Evolutionary conservation across 768 basidiomycete species (phyloP), one percentile per base, ranked within the genome.

Genomic region (Pisolithus sp.): DNA sequence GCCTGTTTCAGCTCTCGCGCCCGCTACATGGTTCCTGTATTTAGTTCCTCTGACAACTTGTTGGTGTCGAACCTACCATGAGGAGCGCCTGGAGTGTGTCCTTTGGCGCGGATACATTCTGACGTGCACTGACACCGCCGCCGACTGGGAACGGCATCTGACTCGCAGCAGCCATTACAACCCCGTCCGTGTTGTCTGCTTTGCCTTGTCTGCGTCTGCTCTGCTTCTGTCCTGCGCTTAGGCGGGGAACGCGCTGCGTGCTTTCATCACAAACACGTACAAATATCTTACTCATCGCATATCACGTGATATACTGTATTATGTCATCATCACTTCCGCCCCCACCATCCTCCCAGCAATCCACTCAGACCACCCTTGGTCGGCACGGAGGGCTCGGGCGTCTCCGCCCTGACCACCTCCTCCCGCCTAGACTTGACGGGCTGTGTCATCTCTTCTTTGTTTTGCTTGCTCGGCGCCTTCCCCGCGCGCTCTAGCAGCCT

Each of bases 311-410:
- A 41, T 18, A 41, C 2, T 5, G 34, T 34, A 17, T 42, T 47
- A 54, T 34, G 52, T 53, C 28, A 24, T 31, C 20, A 46, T 49
- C 54, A 71, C 48, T 45, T 59, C 46, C 65, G 55, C 1, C 86
- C 86, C 89, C 89, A 91, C 89, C 89, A 92, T 4, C 87, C 89
- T 23, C 89, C 89, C 23, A 92, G 70, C 51, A 91, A 63, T 52
- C 78, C 76, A 50, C 82, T 75, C 48, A 91, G 69, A 3, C 87
- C 85, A 23, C 83, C 76, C 18, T 69, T 68, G 21, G 69, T 59
- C 10, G 76, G 69, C 4, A 68, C 68, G 6, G 67, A 61, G 3
- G 78, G 73, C 52, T 81, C 77, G 1, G 80, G 81, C 5, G 81
- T 79, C 46, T 69, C 66, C 2, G 59, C 45, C 5, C 79, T 65